Base-by-base conservation (phyloP, 805 yeast genomes). In the Lipomyces sp. region DNA sequence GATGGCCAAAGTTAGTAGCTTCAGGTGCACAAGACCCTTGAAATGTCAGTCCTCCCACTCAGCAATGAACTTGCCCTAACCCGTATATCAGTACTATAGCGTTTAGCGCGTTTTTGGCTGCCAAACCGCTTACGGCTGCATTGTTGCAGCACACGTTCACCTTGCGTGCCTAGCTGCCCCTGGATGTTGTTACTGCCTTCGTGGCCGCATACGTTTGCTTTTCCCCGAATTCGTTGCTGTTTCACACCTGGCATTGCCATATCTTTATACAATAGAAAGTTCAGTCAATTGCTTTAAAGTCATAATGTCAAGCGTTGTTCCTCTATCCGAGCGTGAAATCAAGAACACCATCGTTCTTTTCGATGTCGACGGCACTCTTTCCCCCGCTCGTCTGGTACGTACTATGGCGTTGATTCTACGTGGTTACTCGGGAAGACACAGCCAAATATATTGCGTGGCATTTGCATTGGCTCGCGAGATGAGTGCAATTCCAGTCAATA, bases 341-440 rank as follows among this genome's bases (percentile, higher is more conserved):
- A 77, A 78, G 77, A 89, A 91, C 74, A 89, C 91, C 71, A 84
- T 95, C 76, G 96, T 91, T 73, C 87, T 95, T 72, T 95, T 95
- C 81, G 99, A 95, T 76, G 99, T 95, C 73, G 99, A 95, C 79
- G 99, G 98, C 73, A 95, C 99, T 65, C 85, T 95, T 80, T 94
- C 98, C 53, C 99, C 98, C 73, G 98, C 99, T 64, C 92, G 99
- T 84, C 85, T 88, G 78, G 72, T 69, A 63, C 30, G 72, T 57
- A n/a, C 24, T 42, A 18, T 2, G 48, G 48, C 24, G 24, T 42
- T 42, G 7, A 42, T 42, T 42, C 48, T 42, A 42, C 39, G 33
- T 60, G 35, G 56, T 15, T 15, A 30, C 7, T 42, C 24, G 48
- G 6, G 48, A 42, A 42, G 48, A 42, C 48, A n/a, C 48, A 18